Evolutionary conservation across 2,329 filamentous ascomycete species (phyloP).

Genomic region (Aspergillus vadensis): DNA sequence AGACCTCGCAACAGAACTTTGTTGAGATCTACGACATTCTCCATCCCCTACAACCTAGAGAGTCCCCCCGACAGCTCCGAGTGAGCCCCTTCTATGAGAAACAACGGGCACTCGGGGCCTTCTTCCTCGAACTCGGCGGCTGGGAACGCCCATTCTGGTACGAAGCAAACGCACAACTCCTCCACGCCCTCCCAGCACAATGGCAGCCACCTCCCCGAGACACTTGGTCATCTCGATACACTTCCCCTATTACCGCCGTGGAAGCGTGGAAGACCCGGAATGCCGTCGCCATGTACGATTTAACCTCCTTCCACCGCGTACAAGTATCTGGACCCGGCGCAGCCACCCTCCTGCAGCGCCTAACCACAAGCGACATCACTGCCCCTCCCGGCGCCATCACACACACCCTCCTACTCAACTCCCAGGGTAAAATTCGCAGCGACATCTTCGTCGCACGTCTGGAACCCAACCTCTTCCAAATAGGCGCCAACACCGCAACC

Average conservation of each 20-base stretch:
- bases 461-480: slow-evolving; percentile 49
- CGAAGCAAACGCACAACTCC: slow-evolving; percentile 56
- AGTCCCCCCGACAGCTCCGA: slow-evolving; percentile 61
- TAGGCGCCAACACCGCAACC: slow-evolving; percentile 58
- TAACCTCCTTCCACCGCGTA: slow-evolving; percentile 62
- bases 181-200: slow-evolving; percentile 53
- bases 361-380: slow-evolving; percentile 45
- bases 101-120: slow-evolving; percentile 54
- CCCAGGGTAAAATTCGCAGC: slow-evolving; percentile 56
- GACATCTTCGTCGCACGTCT: slow-evolving; percentile 61
- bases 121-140: slow-evolving; percentile 60
- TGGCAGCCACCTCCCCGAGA: slow-evolving; percentile 61
- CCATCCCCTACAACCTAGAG: slow-evolving; percentile 60
- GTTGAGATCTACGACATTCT: slow-evolving; percentile 67
- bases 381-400: slow-evolving; percentile 54
- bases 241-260: slow-evolving; percentile 60
- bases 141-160: slow-evolving; percentile 69
- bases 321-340: slow-evolving; percentile 62
- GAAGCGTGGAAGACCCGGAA: slow-evolving; percentile 68
- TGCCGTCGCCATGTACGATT: slow-evolving; percentile 63
- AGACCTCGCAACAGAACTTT: slow-evolving; percentile 64
- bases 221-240: slow-evolving; percentile 59
- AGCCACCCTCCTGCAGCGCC: slow-evolving; percentile 55
- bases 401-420: slow-evolving; percentile 60
- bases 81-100: slow-evolving; percentile 60